These are phyloP conservation scores for Aspergillus bridgeri DNA, from an alignment of 495 filamentous ascomycete species.

Conservation along the genomic window DNA sequence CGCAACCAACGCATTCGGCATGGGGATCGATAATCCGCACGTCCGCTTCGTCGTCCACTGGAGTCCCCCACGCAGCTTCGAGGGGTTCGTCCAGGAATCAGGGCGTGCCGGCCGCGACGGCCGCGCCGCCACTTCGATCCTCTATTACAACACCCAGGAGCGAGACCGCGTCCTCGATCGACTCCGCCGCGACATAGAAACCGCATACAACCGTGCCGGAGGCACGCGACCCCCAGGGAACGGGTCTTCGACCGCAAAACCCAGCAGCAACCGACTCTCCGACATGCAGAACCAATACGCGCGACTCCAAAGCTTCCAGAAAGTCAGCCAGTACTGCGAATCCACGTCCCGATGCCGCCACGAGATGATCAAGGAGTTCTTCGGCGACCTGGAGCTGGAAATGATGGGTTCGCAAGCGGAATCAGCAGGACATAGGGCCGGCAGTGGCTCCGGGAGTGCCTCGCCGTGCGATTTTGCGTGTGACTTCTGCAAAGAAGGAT, in stretches of 20 bases:
- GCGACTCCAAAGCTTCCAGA: constrained; percentile 45
- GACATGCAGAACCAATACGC: constrained; percentile 37
- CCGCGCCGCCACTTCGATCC: constrained; percentile 76
- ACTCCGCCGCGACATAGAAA: constrained; percentile 35
- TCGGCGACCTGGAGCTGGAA: constrained; percentile 60
- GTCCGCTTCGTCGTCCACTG: constrained; percentile 94
- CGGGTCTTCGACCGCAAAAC: neutral
- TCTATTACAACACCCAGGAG: constrained; percentile 86
- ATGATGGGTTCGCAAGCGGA: constrained; percentile 36
- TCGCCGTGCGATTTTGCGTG: constrained; percentile 78
- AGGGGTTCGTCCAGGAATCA: constrained; percentile 94
- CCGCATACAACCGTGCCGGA: constrained; percentile 33
- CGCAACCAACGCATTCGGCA: constrained; percentile 92
- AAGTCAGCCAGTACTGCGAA: constrained; percentile 79
- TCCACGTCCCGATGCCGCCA: constrained; percentile 70
- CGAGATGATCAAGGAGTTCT: constrained; percentile 71
- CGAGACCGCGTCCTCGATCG: constrained; percentile 66
- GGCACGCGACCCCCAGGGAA: constrained; percentile 5
- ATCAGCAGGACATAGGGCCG: neutral
- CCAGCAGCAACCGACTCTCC: constrained; percentile 17
- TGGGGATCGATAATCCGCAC: constrained; percentile 95
- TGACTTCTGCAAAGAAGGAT: constrained; percentile 80
- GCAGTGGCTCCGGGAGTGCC: constrained; percentile 1
- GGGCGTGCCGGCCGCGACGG: constrained; percentile 88
- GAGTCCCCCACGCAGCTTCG: constrained; percentile 87